Base-by-base conservation (phyloP, 2,329 filamentous ascomycete genomes). In the Pyrenophora teres region DNA sequence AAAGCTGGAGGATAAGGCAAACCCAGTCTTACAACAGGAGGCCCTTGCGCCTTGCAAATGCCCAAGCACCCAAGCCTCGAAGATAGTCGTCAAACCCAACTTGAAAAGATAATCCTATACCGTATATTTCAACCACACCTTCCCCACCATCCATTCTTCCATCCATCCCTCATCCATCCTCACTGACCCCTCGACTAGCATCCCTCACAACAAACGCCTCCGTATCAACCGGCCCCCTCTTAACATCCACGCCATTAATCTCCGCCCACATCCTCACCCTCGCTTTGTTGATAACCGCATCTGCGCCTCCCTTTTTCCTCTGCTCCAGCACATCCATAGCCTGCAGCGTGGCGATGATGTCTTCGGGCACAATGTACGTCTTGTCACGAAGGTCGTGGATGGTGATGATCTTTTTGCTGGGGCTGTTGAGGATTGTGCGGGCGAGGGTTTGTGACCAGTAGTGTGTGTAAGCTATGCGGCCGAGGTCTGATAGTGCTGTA, bases 401-500 rank as follows among this genome's bases (percentile, higher is more conserved):
- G 9, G 87, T 87, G 46, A 92, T 74, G 33, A 71, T 77, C 62
- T 79, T 79, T 60, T 77, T 81, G 10, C 73, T 67, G 4, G 71
- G 74, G 39, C 73, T 73, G 7, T 70, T 56, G n/a, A 83, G 69
- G 21, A 86, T 73, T 49, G 76, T 89, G n/a, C 90, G 81, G 5
- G 87, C 87, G 56, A 97, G 86, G 62, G 94, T 90, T 37, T 88
- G 87, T 1, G 87, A 86, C 93, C 93, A 97, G 74, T 89, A 97
- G 5, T 89, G 82, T 62, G 83, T 81, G 75, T 97, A 97, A 3
- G 91, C 91, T 66, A 85, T 88, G 62, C 85, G 84, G 1, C 93
- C 93, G 40, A 96, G 81, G 56, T 93, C 89, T 16, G 89, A 94
- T 38, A 97, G 87, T 8, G 93, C 74, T 77, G 52, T 52, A 35